Percentiles rank a stretch among this genome's conserved stretches.
These are phyloP conservation scores for Rauvolfia tetraphylla DNA, from an alignment of 257 asterid species.

Conservation along the genomic window DNA sequence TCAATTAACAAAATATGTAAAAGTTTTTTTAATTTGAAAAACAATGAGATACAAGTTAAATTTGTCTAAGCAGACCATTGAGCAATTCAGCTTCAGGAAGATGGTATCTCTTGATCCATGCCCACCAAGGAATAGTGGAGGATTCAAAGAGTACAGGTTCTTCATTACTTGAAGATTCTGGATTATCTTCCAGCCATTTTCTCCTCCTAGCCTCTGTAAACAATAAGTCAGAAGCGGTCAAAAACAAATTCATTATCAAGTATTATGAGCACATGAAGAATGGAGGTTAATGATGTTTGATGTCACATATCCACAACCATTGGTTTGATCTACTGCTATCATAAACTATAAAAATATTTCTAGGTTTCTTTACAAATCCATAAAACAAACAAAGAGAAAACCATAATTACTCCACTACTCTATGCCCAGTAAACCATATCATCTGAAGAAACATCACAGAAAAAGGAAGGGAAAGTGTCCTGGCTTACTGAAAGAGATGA, in stretches of 20 bases:
- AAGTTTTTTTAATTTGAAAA: neutral
- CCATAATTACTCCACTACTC: neutral
- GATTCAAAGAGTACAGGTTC: slow-evolving; percentile 79
- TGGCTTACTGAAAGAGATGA: neutral
- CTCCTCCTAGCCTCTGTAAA: slow-evolving; percentile 88
- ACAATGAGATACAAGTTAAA: neutral
- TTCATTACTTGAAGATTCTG: slow-evolving; percentile 75
- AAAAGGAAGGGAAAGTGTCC: neutral
- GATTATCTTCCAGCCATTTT: slow-evolving; percentile 78
- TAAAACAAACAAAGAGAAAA: neutral
- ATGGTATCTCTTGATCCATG: slow-evolving; percentile 91
- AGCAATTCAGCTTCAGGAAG: slow-evolving; percentile 98
- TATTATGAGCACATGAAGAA: neutral
- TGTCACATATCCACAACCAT: neutral
- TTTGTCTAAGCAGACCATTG: slow-evolving; percentile 47
- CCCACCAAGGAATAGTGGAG: slow-evolving; percentile 96
- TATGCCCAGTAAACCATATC: neutral
- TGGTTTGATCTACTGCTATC: neutral
- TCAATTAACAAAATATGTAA: neutral
- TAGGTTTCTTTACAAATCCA: neutral
- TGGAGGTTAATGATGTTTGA: neutral
- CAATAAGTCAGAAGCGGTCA: neutral
- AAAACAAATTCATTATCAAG: slow-evolving; percentile 2
- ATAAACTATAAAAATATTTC: neutral
- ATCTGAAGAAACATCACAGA: neutral